Percentiles rank a stretch among this genome's conserved stretches.
These are phyloP conservation scores for Rhodotorula sp. DNA, from an alignment of 1,284 basidiomycete species.

Conservation along the genomic window DNA sequence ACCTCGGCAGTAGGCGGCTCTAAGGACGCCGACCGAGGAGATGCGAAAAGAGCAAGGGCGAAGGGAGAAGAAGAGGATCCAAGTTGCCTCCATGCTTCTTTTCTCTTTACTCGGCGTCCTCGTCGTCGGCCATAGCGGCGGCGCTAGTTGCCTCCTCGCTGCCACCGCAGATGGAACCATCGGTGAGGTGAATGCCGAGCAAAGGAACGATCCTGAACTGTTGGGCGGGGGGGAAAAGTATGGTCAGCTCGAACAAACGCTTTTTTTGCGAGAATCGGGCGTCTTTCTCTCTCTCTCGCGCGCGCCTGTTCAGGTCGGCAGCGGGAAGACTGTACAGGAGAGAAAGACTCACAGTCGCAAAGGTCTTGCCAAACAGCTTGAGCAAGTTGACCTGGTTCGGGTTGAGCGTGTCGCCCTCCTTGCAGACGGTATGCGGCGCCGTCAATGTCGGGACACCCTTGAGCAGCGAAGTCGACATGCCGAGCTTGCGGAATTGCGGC, in stretches of 20 bases:
- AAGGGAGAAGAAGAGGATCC: background rate
- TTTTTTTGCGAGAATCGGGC: background rate
- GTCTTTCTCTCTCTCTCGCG: background rate
- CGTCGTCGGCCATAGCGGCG: slow-evolving; percentile 11
- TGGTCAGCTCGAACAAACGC: background rate
- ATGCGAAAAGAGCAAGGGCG: background rate
- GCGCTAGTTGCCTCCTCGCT: background rate
- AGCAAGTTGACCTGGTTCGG: slow-evolving; percentile 72
- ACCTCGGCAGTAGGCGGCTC: too few relatives aligned
- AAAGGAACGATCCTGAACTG: slow-evolving; percentile 40
- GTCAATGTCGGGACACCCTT: slow-evolving; percentile 80
- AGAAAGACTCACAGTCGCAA: slow-evolving; percentile 58
- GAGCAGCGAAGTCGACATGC: slow-evolving; percentile 76
- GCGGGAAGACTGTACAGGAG: background rate
- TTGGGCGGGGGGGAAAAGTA: background rate
- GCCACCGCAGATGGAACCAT: slow-evolving; percentile 32
- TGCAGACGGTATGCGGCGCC: slow-evolving; percentile 78
- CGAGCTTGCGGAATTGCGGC: slow-evolving; percentile 87
- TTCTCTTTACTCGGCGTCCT: background rate
- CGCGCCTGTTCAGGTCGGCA: too few relatives aligned
- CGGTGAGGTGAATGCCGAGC: slow-evolving; percentile 35
- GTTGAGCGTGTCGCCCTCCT: slow-evolving; percentile 71
- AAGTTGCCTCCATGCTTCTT: background rate
- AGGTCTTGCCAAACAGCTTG: slow-evolving; percentile 80
- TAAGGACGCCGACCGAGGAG: background rate